These are phyloP conservation scores for Penicillium polonicum DNA, from an alignment of 2,329 filamentous ascomycete genomes.

Conservation along the genomic window DNA sequence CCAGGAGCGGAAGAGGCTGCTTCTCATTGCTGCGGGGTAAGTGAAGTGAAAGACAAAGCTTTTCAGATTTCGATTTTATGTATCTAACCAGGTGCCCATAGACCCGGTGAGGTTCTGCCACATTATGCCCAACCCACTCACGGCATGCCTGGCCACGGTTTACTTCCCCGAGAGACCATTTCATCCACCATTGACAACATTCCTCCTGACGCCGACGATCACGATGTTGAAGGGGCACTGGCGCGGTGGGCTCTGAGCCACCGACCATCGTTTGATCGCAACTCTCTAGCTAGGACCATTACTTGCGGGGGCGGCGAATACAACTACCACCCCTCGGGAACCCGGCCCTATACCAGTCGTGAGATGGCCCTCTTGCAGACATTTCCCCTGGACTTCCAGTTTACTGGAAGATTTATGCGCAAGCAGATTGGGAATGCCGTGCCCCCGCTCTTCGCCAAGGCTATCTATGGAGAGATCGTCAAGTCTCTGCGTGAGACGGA, in stretches of 20 bases:
- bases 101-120: slow-evolving; percentile 70
- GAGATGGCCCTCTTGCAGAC: slow-evolving; percentile 70
- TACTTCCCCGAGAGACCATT: slow-evolving; percentile 44
- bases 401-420: slow-evolving; percentile 46
- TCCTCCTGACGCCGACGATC: slow-evolving; percentile 42
- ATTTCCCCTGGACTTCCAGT: slow-evolving; percentile 63
- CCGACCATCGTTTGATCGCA: slow-evolving; percentile 46
- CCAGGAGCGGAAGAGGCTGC: slow-evolving; percentile 49
- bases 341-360: slow-evolving; percentile 61
- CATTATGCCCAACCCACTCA: slow-evolving; percentile 65
- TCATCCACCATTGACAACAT: slow-evolving; percentile 43
- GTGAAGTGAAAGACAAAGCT: slow-evolving; percentile 15
- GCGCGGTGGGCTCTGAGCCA: slow-evolving; percentile 27
- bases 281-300: slow-evolving; percentile 58
- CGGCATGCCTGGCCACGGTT: slow-evolving; percentile 29
- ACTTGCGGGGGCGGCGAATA: slow-evolving; percentile 61
- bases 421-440: slow-evolving; percentile 79
- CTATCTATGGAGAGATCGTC: slow-evolving; percentile 40
- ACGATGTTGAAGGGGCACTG: slow-evolving; percentile 37
- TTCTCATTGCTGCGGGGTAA: slow-evolving; percentile 56
- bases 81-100: slow-evolving; percentile 36
- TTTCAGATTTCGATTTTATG: background rate
- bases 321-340: slow-evolving; percentile 66
- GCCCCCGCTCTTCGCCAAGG: slow-evolving; percentile 54
- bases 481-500: slow-evolving; percentile 41